Evolutionary conservation across 495 filamentous ascomycete species (phyloP).

Genomic region (Beverwykella pulmonaria): DNA sequence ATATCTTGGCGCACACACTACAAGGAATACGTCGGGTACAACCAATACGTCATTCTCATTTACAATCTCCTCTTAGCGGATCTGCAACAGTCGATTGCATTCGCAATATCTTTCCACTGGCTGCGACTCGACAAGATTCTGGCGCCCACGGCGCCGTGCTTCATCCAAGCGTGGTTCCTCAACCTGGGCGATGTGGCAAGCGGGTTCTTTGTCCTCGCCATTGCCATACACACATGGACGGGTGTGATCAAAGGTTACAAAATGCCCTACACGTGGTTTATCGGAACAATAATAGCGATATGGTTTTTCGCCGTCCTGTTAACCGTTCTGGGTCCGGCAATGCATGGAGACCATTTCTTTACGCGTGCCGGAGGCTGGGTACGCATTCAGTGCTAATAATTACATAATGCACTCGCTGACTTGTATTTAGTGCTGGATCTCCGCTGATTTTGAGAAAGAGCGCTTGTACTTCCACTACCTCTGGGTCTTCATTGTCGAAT

Average conservation of each 20-base stretch:
- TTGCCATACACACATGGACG: slow-evolving; percentile 62
- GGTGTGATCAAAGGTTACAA: slow-evolving; percentile 42
- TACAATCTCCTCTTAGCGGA: slow-evolving; percentile 76
- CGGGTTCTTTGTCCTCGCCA: slow-evolving; percentile 64
- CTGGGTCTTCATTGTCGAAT: slow-evolving; percentile 74
- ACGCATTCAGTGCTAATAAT: slow-evolving; percentile 32
- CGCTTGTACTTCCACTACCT: slow-evolving; percentile 77
- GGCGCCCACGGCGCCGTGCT: slow-evolving; percentile 59
- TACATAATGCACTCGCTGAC: slow-evolving; percentile 20
- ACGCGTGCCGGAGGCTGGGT: slow-evolving; percentile 45
- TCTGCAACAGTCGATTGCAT: slow-evolving; percentile 69
- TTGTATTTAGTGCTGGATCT: slow-evolving; percentile 68
- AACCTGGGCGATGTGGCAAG: slow-evolving; percentile 70
- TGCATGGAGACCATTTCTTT: slow-evolving; percentile 40
- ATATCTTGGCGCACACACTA: slow-evolving; percentile 43
- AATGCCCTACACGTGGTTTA: slow-evolving; percentile 35
- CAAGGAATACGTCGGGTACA: slow-evolving; percentile 52
- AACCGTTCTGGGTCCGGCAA: slow-evolving; percentile 39
- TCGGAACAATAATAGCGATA: slow-evolving; percentile 24
- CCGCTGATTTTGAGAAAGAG: slow-evolving; percentile 57
- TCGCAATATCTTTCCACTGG: slow-evolving; percentile 68
- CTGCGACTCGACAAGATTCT: slow-evolving; percentile 59
- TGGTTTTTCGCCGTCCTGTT: slow-evolving; percentile 40
- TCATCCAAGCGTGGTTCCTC: slow-evolving; percentile 71
- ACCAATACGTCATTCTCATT: slow-evolving; percentile 74